Base-by-base conservation (phyloP, 2,329 filamentous ascomycete species). In the Fusarium robinianum region DNA sequence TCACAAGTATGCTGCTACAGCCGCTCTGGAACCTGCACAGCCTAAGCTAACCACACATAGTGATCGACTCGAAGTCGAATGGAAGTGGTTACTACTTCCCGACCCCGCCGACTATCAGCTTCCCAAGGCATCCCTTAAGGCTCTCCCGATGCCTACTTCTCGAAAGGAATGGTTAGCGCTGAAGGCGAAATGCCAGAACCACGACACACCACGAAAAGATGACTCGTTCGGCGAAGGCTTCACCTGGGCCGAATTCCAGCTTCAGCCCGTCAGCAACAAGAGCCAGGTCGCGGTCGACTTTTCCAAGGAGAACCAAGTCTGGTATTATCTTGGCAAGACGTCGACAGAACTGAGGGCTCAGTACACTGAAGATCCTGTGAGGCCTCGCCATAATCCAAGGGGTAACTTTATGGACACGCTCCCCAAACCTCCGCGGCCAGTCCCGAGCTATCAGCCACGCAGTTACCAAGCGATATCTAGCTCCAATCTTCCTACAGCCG, bases 261-360 rank as follows among this genome's bases (percentile, higher is more conserved):
- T 78, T 34, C 76, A 79, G 57, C 75, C 79, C 27, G 72, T 77
- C 37, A 63, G 63, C 50, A 87, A 85, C 58, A 74, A 74, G 51
- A 74, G 72, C 40, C 83, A 88, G 65, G 77, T 76, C 63, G 87
- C 84, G 68, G 73, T 95, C 45, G 83, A 95, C 61, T 67, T 96
- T 7, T 70, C 70, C 49, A 88, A 87, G 64, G 76, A 84, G 11
- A 80, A 92, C 49, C 85, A 88, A 63, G 67, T 96, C 12, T 97
- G 91, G 89, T 81, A 90, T 70, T 97, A 96, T 66, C 77, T 99
- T 48, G 89, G 89, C 21, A 83, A 83, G 65, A 81, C 79, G 14
- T 97, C 92, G 15, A 96, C 92, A 6, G 92, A 97, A 63, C 87
- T 90, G 40, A 90, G 85, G 67, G 85, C 90, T 17, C 90, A 95